Conservation (phyloP, 192 early-diverging fungal genomes). For the Umbelopsis isabellina region DNA sequence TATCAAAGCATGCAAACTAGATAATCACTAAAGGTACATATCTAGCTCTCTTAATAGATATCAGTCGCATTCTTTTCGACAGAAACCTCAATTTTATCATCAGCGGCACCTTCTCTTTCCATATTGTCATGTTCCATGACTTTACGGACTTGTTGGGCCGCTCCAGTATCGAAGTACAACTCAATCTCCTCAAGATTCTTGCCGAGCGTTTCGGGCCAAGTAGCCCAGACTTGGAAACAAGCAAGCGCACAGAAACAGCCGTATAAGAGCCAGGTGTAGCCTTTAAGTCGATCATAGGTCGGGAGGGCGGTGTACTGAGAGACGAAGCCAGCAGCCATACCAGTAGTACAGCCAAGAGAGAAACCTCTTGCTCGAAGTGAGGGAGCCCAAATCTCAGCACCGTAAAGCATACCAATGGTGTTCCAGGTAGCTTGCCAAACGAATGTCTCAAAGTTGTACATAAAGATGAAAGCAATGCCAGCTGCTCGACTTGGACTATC, state of each 20-base stretch:
- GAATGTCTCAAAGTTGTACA: constrained; percentile 10
- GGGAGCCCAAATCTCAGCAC: constrained; percentile 6
- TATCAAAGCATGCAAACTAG: no score
- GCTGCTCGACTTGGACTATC: neutral
- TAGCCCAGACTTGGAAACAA: constrained; percentile 61
- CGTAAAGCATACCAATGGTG: constrained; percentile 23
- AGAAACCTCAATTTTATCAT: neutral
- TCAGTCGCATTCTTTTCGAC: neutral
- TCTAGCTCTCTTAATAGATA: no score
- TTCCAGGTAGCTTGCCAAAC: constrained; percentile 20
- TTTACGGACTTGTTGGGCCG: neutral
- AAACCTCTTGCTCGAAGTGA: constrained; percentile 16
- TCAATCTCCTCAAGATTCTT: constrained; percentile 65
- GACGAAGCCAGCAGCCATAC: neutral
- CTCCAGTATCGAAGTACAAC: constrained; percentile 20
- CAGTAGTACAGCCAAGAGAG: constrained; percentile 14
- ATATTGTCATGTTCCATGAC: constrained; percentile 2
- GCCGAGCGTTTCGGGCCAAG: constrained; percentile 82
- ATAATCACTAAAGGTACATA: no score
- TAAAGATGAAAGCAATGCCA: constrained; percentile 13
- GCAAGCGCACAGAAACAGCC: constrained; percentile 53
- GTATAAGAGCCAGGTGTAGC: constrained; percentile 58
- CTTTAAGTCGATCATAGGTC: constrained; percentile 44
- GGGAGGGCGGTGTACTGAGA: neutral
- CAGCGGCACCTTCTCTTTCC: neutral